phyloP scores from a whole-genome alignment of 2,329 filamentous ascomycete genomes.

The Lachnellula occidentalis region DNA sequence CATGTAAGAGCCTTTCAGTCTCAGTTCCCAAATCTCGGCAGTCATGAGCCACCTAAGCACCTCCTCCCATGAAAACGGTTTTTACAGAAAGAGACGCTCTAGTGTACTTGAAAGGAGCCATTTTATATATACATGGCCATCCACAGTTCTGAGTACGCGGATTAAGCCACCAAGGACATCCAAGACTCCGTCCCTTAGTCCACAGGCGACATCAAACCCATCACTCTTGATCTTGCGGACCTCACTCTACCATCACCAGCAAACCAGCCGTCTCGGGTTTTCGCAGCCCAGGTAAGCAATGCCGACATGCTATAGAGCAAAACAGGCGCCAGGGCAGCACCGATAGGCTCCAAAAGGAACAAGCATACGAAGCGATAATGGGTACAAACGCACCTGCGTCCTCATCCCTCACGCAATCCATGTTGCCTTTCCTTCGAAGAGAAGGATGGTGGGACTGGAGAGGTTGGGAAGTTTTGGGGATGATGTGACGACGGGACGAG shows the following conservation, averaged over 20 bases:
- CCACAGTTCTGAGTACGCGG: too few relatives aligned
- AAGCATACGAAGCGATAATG: slow-evolving; percentile 32
- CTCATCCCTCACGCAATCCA: slow-evolving; percentile 15
- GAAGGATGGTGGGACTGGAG: slow-evolving; percentile 6
- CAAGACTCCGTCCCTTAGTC: slow-evolving; percentile 9
- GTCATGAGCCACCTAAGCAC: too few relatives aligned
- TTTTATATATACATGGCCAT: slow-evolving; percentile 42
- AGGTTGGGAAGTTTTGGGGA: slow-evolving; percentile 1
- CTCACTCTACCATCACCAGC: slow-evolving; percentile 21
- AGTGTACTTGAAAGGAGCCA: slow-evolving; percentile 42
- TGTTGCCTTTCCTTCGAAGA: slow-evolving; percentile 32
- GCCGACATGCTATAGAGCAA: slow-evolving; percentile 36
- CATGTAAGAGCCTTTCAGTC: too few relatives aligned
- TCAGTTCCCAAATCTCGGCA: too few relatives aligned
- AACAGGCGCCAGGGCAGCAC: slow-evolving; percentile 34
- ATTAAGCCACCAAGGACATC: slow-evolving; percentile 30
- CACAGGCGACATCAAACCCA: slow-evolving; percentile 29
- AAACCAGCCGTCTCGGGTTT: slow-evolving; percentile 32
- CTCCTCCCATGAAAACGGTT: slow-evolving; percentile 5
- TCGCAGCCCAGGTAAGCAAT: slow-evolving; percentile 29
- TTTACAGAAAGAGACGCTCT: too few relatives aligned
- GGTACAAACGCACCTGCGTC: slow-evolving; percentile 24
- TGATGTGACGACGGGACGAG: slow-evolving; percentile 8
- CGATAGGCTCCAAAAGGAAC: slow-evolving; percentile 25
- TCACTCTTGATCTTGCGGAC: slow-evolving; percentile 33